phyloP scores from a whole-genome alignment of 2,329 filamentous ascomycete genomes.

The Pseudocercospora eumusae region DNA sequence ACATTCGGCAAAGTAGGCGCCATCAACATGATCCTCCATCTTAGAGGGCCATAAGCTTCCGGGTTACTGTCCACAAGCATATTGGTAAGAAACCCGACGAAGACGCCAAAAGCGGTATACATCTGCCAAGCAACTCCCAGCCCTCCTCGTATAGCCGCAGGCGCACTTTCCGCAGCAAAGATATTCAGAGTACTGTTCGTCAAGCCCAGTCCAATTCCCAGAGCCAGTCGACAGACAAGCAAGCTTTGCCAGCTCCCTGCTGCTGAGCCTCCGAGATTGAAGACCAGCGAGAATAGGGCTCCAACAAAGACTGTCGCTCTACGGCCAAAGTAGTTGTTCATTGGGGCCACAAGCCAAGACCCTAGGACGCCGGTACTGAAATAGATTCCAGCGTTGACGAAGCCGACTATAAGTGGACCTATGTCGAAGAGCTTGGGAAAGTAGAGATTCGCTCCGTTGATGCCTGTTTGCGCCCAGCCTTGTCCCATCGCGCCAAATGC shows the following conservation, averaged over 20 bases:
- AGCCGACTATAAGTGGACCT: conserved; percentile 38
- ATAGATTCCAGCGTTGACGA: conserved; percentile 53
- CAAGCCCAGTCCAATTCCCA: conserved; percentile 58
- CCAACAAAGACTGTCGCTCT: conserved; percentile 43
- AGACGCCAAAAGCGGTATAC: conserved; percentile 61
- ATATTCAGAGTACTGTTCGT: conserved; percentile 49
- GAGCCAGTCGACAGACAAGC: conserved; percentile 66
- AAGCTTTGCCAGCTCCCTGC: conserved; percentile 65
- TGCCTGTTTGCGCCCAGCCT: conserved; percentile 38
- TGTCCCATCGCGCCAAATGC: conserved; percentile 24
- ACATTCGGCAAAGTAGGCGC: conserved; percentile 67
- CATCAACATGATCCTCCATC: conserved; percentile 63
- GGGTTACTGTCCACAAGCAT: conserved; percentile 46
- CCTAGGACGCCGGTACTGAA: conserved; percentile 41
- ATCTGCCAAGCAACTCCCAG: conserved; percentile 42
- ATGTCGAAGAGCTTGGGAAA: conserved; percentile 31
- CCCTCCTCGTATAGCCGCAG: conserved; percentile 48
- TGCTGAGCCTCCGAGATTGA: conserved; percentile 62
- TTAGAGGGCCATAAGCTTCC: conserved; percentile 55
- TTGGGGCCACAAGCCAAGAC: conserved; percentile 56
- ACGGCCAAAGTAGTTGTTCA: conserved; percentile 37
- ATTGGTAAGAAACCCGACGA: conserved; percentile 63
- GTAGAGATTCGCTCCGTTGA: conserved; percentile 38
- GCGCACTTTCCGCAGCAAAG: conserved; percentile 47
- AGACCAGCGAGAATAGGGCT: conserved; percentile 55